phyloP scores from a whole-genome alignment of 1,284 basidiomycete species.

The Ustilago nuda region DNA sequence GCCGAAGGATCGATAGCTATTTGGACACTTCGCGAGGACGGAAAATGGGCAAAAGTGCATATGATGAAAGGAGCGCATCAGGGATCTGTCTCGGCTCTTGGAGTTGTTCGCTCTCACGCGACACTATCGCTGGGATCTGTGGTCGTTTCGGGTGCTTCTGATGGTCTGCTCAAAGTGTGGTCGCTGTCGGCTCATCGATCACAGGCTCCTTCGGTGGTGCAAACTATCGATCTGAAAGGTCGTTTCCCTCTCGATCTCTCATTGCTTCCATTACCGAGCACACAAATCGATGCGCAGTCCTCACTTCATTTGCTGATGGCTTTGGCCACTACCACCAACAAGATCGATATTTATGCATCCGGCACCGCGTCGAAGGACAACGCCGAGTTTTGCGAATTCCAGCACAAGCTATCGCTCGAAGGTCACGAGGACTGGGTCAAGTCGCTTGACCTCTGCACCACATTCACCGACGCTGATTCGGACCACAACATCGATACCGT shows the following conservation, averaged over 20 bases:
- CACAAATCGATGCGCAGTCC: not conserved
- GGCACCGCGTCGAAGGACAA: constrained; percentile 5
- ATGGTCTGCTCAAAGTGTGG: constrained; percentile 58
- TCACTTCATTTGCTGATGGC: constrained; percentile 47
- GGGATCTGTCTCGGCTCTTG: constrained; percentile 53
- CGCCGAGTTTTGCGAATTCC: constrained; percentile 25
- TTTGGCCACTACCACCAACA: constrained; percentile 59
- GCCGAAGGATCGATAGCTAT: constrained; percentile 48
- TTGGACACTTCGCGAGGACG: constrained; percentile 22
- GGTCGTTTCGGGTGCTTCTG: constrained; percentile 60
- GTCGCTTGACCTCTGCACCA: constrained; percentile 59
- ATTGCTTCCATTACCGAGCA: constrained; percentile 42
- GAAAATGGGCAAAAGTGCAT: constrained; percentile 12
- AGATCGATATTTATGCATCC: constrained; percentile 54
- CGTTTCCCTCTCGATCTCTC: constrained; percentile 63
- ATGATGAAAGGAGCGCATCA: constrained; percentile 42
- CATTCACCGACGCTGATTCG: constrained; percentile 13
- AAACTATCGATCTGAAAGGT: constrained; percentile 52
- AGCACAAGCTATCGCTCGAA: constrained; percentile 48
- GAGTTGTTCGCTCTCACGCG: constrained; percentile 41
- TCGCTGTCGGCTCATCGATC: constrained; percentile 11
- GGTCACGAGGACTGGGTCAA: constrained; percentile 69
- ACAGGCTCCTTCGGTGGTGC: constrained; percentile 21
- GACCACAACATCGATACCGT: constrained; percentile 19
- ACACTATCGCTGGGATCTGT: not conserved